These are phyloP conservation scores for Lactifluus pinguis DNA, from an alignment of 768 basidiomycete genomes.

Conservation along the genomic window DNA sequence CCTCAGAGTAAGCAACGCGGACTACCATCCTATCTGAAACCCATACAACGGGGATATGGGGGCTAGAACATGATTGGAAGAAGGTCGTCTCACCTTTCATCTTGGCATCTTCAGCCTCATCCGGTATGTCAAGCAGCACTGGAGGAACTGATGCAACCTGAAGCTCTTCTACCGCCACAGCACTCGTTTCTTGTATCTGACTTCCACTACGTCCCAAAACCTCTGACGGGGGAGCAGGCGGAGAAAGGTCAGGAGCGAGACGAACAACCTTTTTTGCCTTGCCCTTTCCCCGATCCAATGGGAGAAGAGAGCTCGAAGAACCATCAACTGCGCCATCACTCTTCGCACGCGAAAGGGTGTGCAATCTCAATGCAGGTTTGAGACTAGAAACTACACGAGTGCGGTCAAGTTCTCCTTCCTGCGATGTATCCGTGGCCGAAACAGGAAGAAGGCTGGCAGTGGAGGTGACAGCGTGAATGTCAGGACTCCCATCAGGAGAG, in stretches of 20 bases:
- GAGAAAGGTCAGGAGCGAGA: conserved; percentile 21
- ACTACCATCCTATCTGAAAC: conserved; percentile 82
- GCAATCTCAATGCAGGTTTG: conserved; percentile 1
- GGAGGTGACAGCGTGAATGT: neutral
- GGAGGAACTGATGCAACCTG: conserved; percentile 19
- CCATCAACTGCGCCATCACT: neutral
- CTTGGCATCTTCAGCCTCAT: conserved; percentile 42
- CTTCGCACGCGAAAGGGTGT: neutral
- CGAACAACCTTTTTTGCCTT: conserved; percentile 16
- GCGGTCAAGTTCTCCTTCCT: neutral
- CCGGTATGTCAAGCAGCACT: neutral
- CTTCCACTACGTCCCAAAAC: conserved; percentile 57
- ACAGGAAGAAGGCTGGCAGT: conserved; percentile 6
- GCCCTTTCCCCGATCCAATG: conserved; percentile 20
- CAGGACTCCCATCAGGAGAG: neutral
- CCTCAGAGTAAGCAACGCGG: conserved; percentile 55
- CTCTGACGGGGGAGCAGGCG: conserved; percentile 46
- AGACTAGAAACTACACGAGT: neutral
- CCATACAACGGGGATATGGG: conserved; percentile 19
- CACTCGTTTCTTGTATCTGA: conserved; percentile 53
- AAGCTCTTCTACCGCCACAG: conserved; percentile 40
- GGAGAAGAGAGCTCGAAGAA: neutral
- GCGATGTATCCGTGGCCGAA: neutral
- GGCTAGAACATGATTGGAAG: conserved; percentile 2
- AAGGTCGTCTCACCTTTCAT: conserved; percentile 56